phyloP scores from a whole-genome alignment of 192 early-diverging fungal species.

The Gamsiella multidivaricata region DNA sequence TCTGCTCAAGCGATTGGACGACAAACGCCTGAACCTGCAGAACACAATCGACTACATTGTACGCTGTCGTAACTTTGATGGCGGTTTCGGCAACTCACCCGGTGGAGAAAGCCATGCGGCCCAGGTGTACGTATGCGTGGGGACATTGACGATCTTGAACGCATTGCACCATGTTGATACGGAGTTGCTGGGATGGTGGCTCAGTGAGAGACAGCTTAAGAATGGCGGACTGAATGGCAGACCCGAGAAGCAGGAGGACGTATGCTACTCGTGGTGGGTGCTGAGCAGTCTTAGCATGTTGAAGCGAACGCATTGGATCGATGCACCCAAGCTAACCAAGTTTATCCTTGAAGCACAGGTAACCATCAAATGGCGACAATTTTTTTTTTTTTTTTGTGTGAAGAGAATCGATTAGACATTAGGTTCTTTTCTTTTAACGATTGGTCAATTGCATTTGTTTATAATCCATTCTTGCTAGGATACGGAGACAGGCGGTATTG shows the following conservation, averaged over 20 bases:
- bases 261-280: conserved; percentile 99
- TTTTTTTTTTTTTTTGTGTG: not conserved
- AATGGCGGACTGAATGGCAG: conserved; percentile 96
- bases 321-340: conserved; percentile 71
- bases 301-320: conserved; percentile 87
- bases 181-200: conserved; percentile 91
- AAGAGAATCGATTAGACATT: not conserved
- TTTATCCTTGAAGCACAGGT: conserved; percentile 90
- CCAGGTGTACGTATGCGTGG: conserved; percentile 94
- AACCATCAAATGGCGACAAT: not conserved
- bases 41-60: conserved; percentile 79
- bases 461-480: conserved; percentile 63
- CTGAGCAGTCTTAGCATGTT: conserved; percentile 88
- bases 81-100: conserved; percentile 90
- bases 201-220: conserved; percentile 91
- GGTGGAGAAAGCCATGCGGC: conserved; percentile 94
- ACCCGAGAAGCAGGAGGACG: conserved; percentile 96
- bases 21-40: conserved; percentile 68
- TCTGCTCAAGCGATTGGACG: conserved; percentile 77
- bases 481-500: conserved; percentile 87
- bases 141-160: conserved; percentile 84
- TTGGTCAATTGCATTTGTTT: not conserved
- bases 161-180: conserved; percentile 82
- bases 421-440: too few relatives aligned
- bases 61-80: conserved; percentile 93